Conservation (phyloP, 2,329 filamentous ascomycete species). For the Phoma sp. region DNA sequence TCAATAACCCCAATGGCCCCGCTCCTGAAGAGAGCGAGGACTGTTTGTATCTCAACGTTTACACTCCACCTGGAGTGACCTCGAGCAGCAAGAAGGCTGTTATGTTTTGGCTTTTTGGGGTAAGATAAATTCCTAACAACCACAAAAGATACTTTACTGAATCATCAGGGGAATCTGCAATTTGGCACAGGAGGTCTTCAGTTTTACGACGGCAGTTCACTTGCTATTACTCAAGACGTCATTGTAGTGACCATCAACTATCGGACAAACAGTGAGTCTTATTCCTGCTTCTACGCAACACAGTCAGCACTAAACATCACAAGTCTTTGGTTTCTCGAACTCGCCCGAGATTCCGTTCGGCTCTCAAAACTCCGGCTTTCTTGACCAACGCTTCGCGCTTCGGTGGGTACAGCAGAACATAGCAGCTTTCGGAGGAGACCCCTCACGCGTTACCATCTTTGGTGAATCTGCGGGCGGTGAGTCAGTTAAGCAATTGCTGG, state of each 20-base stretch:
- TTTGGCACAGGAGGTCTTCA: constrained; percentile 27
- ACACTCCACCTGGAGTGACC: constrained; percentile 29
- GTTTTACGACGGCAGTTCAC: constrained; percentile 29
- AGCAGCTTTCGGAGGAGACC: constrained; percentile 59
- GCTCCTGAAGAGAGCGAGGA: constrained; percentile 40
- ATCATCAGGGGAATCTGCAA: constrained; percentile 28
- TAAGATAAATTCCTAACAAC: neutral
- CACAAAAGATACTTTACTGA: neutral
- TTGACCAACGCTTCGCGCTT: constrained; percentile 57
- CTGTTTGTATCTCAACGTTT: constrained; percentile 48
- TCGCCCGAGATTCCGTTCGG: constrained; percentile 26
- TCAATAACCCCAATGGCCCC: constrained; percentile 19
- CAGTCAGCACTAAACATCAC: neutral
- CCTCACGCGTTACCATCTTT: constrained; percentile 35
- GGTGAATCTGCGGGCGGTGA: constrained; percentile 48
- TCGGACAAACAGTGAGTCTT: constrained; percentile 27
- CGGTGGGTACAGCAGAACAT: constrained; percentile 59
- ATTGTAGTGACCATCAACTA: constrained; percentile 36
- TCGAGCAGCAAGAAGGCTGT: constrained; percentile 21
- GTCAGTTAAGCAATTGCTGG: constrained; percentile 23
- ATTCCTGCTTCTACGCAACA: no score
- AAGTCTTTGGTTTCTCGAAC: constrained; percentile 33
- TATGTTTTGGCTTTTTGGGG: constrained; percentile 17
- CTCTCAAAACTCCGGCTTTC: constrained; percentile 49
- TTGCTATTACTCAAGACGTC: constrained; percentile 33